phyloP scores from a whole-genome alignment of 306 rosid species.

The Lathyrus tuberosus region DNA sequence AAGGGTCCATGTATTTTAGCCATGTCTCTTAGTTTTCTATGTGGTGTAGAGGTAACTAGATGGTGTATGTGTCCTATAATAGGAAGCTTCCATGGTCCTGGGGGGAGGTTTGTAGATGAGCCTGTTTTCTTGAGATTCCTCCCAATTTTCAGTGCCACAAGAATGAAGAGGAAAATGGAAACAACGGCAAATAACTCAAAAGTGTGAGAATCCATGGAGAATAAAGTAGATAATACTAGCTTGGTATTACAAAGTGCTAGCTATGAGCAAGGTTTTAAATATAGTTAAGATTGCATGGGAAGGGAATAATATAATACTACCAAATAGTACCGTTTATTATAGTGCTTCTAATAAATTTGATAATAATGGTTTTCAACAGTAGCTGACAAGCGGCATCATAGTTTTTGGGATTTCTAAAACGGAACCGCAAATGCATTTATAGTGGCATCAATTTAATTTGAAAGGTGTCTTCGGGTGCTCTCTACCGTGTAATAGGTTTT shows the following conservation, averaged over 20 bases:
- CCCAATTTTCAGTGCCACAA: not conserved
- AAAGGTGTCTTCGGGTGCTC: too few relatives aligned
- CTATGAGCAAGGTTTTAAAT: too few relatives aligned
- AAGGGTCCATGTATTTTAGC: constrained; percentile 40
- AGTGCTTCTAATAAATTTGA: too few relatives aligned
- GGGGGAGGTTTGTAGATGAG: constrained; percentile 8
- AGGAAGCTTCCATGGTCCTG: constrained; percentile 42
- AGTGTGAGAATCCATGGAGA: not conserved
- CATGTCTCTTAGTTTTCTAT: constrained; percentile 38
- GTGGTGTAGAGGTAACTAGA: constrained; percentile 22
- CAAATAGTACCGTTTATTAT: too few relatives aligned
- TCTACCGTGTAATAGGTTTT: too few relatives aligned
- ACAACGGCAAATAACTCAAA: not conserved
- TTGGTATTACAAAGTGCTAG: not conserved
- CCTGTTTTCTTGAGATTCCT: not conserved
- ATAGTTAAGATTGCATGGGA: too few relatives aligned
- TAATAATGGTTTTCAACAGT: too few relatives aligned
- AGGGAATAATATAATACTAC: too few relatives aligned
- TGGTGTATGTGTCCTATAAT: constrained; percentile 34
- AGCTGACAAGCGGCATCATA: too few relatives aligned
- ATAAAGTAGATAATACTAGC: not conserved
- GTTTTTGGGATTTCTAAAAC: too few relatives aligned
- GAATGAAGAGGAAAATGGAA: not conserved
- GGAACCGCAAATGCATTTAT: too few relatives aligned
- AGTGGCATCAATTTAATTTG: too few relatives aligned